Percentiles rank a stretch among this genome's conserved stretches.
These are phyloP conservation scores for Globisporangium paroecandrum DNA, from an alignment of 352 stramenopile species.

Conservation along the genomic window DNA sequence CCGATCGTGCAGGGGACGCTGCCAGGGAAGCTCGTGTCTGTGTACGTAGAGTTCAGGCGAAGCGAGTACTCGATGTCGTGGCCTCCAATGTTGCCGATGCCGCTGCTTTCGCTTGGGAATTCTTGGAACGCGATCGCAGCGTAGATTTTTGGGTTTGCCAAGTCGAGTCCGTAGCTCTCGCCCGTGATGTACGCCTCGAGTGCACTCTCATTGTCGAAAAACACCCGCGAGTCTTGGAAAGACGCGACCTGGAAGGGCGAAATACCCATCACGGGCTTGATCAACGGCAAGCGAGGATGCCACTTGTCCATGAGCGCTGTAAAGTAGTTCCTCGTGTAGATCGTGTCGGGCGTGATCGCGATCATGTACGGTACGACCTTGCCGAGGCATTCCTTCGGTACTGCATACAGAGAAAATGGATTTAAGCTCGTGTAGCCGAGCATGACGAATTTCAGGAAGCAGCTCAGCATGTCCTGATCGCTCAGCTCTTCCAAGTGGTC, in stretches of 20 bases:
- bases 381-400: constrained; percentile 41
- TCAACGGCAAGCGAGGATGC: constrained; percentile 58
- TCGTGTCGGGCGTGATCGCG: constrained; percentile 61
- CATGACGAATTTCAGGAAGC: constrained; percentile 44
- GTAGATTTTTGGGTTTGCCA: constrained; percentile 61
- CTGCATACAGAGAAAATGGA: constrained; percentile 31
- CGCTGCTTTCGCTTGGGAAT: constrained; percentile 28
- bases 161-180: constrained; percentile 42
- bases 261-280: constrained; percentile 31
- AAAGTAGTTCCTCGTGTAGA: constrained; percentile 70
- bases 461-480: constrained; percentile 34
- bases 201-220: constrained; percentile 51
- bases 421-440: constrained; percentile 47
- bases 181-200: constrained; percentile 56
- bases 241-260: constrained; percentile 47
- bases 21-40: constrained; percentile 25
- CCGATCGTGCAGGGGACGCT: constrained; percentile 45
- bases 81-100: constrained; percentile 34
- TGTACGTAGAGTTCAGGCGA: constrained; percentile 61
- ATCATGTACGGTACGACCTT: constrained; percentile 73
- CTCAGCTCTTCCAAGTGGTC: constrained; percentile 43
- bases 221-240: constrained; percentile 51
- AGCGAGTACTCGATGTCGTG: constrained; percentile 58
- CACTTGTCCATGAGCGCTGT: constrained; percentile 36
- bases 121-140: constrained; percentile 58